Percentiles rank a stretch among this genome's conserved stretches.
Conservation (phyloP, 2,329 filamentous ascomycete genomes). For the Cryphonectria radicalis region DNA sequence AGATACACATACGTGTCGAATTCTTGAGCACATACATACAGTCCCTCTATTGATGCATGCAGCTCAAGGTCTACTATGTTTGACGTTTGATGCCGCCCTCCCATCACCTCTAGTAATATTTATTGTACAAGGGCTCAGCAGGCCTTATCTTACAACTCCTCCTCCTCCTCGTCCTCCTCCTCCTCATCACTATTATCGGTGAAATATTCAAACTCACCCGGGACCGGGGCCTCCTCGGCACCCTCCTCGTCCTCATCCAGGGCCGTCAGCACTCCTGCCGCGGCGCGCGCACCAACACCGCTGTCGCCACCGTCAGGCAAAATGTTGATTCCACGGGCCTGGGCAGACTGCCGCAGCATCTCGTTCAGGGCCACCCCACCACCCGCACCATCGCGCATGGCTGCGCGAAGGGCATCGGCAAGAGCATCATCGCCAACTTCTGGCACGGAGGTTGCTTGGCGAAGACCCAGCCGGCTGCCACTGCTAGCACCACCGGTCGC, state of each 20-base stretch:
- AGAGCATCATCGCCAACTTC: slow-evolving; percentile 32
- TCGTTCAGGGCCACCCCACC: slow-evolving; percentile 46
- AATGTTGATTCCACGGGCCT: slow-evolving; percentile 35
- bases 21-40: neutral
- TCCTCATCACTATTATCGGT: slow-evolving; percentile 65
- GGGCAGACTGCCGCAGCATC: slow-evolving; percentile 46
- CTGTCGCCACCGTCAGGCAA: slow-evolving; percentile 32
- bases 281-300: slow-evolving; percentile 60
- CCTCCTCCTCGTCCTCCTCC: slow-evolving; percentile 52
- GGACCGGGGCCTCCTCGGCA: slow-evolving; percentile 72
- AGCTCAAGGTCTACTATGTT: slow-evolving; percentile 24
- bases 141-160: slow-evolving; percentile 34
- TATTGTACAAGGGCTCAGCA: slow-evolving; percentile 20
- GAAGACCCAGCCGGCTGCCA: slow-evolving; percentile 33
- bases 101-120: slow-evolving; percentile 7
- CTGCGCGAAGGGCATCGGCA: slow-evolving; percentile 34
- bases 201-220: slow-evolving; percentile 78
- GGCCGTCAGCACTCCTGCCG: slow-evolving; percentile 80
- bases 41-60: slow-evolving; percentile 23
- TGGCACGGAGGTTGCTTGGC: slow-evolving; percentile 19
- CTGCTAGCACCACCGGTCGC: slow-evolving; percentile 35
- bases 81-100: neutral
- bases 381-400: slow-evolving; percentile 41
- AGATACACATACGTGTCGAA: neutral
- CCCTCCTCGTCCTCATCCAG: slow-evolving; percentile 83